A percentile compares a stretch with the other conserved stretches of the same genome.
Evolutionary conservation across 345 rosid genomes (phyloP).

Genomic region (Isatis tinctoria): DNA sequence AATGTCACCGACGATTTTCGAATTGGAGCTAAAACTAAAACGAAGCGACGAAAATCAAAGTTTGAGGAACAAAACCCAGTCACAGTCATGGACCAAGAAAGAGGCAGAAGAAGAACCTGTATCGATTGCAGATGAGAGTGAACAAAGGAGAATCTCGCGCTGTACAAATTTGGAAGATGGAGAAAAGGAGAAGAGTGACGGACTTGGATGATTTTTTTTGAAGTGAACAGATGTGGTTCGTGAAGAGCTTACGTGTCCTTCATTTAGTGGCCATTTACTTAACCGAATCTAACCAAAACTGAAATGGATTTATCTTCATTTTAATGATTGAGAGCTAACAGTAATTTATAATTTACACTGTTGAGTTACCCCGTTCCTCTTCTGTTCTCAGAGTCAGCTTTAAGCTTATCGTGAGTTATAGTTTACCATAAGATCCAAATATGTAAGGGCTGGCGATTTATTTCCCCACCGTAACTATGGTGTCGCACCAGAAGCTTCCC

Average conservation of each 20-base stretch:
- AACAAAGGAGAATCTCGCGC: constrained; percentile 5
- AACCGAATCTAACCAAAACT: not conserved
- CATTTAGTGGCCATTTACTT: constrained; percentile 13
- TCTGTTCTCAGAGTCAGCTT: too few species aligned
- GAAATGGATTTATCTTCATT: too few species aligned
- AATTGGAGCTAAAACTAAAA: not conserved
- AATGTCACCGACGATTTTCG: not conserved
- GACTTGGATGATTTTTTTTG: not conserved
- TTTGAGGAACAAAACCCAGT: not conserved
- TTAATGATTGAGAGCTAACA: too few species aligned
- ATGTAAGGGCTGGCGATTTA: too few species aligned
- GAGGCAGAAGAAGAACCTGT: constrained; percentile 18
- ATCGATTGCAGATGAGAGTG: constrained; percentile 5
- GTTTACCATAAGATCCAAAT: too few species aligned
- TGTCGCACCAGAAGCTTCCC: too few species aligned
- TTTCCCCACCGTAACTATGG: too few species aligned
- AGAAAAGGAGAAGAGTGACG: not conserved
- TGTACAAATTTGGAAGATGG: not conserved
- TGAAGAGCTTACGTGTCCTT: constrained; percentile 47
- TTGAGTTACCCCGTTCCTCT: too few species aligned
- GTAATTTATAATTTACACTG: too few species aligned
- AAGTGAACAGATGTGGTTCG: constrained; percentile 53
- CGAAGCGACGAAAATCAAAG: not conserved
- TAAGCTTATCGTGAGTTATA: too few species aligned
- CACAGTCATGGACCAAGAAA: not conserved